Conservation (phyloP, 164 flowering plant species). For the Annona cherimola region DNA sequence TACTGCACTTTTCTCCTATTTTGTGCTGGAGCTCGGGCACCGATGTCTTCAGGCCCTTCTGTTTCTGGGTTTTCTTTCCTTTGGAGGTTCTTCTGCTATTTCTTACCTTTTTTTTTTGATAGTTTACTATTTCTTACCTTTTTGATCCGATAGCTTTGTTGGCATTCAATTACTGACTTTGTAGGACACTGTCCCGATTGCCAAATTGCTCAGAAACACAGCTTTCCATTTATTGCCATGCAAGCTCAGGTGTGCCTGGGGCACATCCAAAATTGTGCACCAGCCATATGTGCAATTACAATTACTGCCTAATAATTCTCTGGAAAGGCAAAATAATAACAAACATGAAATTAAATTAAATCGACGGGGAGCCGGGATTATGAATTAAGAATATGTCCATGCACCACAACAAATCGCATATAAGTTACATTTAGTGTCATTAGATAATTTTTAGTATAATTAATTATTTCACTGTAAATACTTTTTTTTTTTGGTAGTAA, state of each 20-base stretch:
- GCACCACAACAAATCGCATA: no score
- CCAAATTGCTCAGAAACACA: conserved; percentile 1
- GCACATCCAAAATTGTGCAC: background rate
- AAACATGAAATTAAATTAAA: no score
- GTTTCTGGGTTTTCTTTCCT: conserved; percentile 16
- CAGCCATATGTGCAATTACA: no score
- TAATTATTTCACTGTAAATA: no score
- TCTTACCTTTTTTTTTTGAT: background rate
- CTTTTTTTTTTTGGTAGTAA: no score
- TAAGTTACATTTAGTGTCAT: no score
- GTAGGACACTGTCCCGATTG: conserved; percentile 15
- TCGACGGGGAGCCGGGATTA: no score
- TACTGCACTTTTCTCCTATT: background rate
- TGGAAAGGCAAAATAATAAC: no score
- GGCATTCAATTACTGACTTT: conserved; percentile 25
- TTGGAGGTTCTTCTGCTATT: background rate
- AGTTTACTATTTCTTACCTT: background rate
- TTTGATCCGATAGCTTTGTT: conserved; percentile 7
- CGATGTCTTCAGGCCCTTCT: conserved; percentile 17
- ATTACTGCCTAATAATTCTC: no score
- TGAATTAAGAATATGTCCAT: no score
- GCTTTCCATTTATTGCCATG: background rate
- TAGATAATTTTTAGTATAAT: no score
- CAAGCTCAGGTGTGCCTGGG: background rate
- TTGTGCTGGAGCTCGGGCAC: background rate